phyloP scores from a whole-genome alignment of 2,329 filamentous ascomycete species.

The Chalaropsis thielavioides region DNA sequence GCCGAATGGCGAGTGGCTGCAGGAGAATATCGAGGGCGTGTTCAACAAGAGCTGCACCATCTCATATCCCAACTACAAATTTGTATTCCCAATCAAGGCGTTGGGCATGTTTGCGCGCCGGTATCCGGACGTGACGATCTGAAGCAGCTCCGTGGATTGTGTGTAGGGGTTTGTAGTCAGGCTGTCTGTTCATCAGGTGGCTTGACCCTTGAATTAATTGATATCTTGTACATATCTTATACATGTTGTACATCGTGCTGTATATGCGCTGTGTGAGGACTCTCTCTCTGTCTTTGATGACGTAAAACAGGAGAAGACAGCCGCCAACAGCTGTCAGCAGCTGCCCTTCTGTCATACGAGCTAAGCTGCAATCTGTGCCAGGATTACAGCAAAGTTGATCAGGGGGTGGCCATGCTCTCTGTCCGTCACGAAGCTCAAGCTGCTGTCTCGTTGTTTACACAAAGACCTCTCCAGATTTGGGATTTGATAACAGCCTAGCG shows the following conservation, averaged over 20 bases:
- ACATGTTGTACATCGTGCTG: too few relatives aligned
- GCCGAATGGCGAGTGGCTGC: conserved; percentile 80
- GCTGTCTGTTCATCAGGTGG: too few relatives aligned
- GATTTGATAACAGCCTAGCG: neutral
- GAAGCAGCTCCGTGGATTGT: neutral
- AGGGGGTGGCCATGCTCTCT: neutral
- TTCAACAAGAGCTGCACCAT: conserved; percentile 99
- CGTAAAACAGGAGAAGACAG: neutral
- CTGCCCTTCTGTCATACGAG: neutral
- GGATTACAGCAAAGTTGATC: neutral
- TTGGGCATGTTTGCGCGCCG: conserved; percentile 71
- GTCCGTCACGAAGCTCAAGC: neutral
- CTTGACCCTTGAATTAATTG: too few relatives aligned
- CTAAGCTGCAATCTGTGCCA: neutral
- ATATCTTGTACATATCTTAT: too few relatives aligned
- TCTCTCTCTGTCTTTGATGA: neutral
- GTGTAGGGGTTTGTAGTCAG: neutral
- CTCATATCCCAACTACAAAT: conserved; percentile 98
- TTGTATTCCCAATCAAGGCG: conserved; percentile 86
- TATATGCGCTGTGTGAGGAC: too few relatives aligned
- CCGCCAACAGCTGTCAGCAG: neutral
- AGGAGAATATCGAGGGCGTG: conserved; percentile 92
- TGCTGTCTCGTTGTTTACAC: neutral
- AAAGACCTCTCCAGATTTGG: neutral
- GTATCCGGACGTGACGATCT: conserved; percentile 51